Percentiles rank a stretch among this genome's conserved stretches.
Conservation (phyloP, 306 rosid genomes). For the Arachis stenosperma region DNA sequence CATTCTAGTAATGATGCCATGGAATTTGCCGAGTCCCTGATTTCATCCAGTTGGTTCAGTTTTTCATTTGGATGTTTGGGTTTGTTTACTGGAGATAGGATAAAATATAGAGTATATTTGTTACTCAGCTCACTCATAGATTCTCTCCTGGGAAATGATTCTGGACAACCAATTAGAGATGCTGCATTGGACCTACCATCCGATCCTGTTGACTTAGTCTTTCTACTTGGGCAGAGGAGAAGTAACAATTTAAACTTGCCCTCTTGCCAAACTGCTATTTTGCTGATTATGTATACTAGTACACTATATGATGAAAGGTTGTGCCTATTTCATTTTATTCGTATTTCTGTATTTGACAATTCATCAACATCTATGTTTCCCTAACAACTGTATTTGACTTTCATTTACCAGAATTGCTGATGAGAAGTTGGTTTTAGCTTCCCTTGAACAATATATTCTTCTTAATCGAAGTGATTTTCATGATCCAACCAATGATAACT, state of each 20-base stretch:
- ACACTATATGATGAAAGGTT: constrained; percentile 88
- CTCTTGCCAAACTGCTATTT: constrained; percentile 77
- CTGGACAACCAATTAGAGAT: constrained; percentile 76
- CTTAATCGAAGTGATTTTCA: constrained; percentile 56
- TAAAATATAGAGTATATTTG: constrained; percentile 77
- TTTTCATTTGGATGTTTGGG: constrained; percentile 90
- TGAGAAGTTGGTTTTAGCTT: constrained; percentile 81
- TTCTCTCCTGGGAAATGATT: constrained; percentile 66
- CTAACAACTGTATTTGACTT: constrained; percentile 37
- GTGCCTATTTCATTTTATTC: constrained; percentile 28
- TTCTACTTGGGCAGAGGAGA: constrained; percentile 79
- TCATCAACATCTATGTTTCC: constrained; percentile 7
- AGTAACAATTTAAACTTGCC: constrained; percentile 57
- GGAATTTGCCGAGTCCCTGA: constrained; percentile 61
- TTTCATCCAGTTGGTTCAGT: constrained; percentile 78
- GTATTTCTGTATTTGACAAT: constrained; percentile 22
- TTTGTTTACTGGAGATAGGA: constrained; percentile 68
- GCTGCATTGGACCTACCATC: constrained; percentile 66
- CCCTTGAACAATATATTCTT: constrained; percentile 83
- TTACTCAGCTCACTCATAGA: constrained; percentile 74
- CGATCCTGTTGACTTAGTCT: constrained; percentile 81
- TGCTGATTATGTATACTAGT: constrained; percentile 70
- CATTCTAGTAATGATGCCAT: constrained; percentile 47
- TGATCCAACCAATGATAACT: constrained; percentile 45
- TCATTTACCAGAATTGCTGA: constrained; percentile 78